Conservation (phyloP, 140 eudicot genomes). For the Erigeron philadelphicus region DNA sequence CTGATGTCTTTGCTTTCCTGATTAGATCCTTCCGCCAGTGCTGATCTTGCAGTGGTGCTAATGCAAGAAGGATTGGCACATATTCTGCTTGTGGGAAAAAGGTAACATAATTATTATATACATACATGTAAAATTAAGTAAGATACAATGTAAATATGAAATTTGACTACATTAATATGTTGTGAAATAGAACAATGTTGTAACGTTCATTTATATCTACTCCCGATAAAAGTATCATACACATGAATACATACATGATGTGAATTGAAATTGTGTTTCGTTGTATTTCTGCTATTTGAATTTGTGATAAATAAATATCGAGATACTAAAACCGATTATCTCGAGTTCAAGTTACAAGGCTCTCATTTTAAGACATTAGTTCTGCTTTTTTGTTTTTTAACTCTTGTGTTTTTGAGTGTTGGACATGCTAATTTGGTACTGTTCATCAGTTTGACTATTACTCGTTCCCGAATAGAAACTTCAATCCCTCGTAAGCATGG, state of each 20-base stretch:
- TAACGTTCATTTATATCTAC: not conserved
- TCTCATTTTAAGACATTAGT: not conserved
- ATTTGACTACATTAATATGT: not conserved
- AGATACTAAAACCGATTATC: slow-evolving; percentile 1
- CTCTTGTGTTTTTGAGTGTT: not conserved
- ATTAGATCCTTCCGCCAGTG: slow-evolving; percentile 88
- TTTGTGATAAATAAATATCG: not conserved
- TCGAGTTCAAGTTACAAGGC: slow-evolving; percentile 2
- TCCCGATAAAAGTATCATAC: not conserved
- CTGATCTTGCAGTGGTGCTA: slow-evolving; percentile 85
- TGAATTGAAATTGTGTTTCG: not conserved
- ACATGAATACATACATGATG: not conserved
- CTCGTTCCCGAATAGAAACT: slow-evolving; percentile 77
- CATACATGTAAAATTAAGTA: not conserved
- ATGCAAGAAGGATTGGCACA: slow-evolving; percentile 98
- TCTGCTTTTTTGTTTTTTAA: not conserved
- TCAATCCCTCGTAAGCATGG: slow-evolving; percentile 98
- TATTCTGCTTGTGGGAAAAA: slow-evolving; percentile 80
- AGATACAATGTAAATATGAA: not conserved
- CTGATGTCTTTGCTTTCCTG: slow-evolving; percentile 18
- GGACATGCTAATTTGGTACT: slow-evolving; percentile 10
- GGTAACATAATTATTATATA: slow-evolving; percentile 36
- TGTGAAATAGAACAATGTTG: not conserved
- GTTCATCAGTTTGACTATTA: slow-evolving; percentile 55
- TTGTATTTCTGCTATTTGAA: not conserved